phyloP scores from a whole-genome alignment of 1,284 basidiomycete species.

The Irpex rosettiformis region DNA sequence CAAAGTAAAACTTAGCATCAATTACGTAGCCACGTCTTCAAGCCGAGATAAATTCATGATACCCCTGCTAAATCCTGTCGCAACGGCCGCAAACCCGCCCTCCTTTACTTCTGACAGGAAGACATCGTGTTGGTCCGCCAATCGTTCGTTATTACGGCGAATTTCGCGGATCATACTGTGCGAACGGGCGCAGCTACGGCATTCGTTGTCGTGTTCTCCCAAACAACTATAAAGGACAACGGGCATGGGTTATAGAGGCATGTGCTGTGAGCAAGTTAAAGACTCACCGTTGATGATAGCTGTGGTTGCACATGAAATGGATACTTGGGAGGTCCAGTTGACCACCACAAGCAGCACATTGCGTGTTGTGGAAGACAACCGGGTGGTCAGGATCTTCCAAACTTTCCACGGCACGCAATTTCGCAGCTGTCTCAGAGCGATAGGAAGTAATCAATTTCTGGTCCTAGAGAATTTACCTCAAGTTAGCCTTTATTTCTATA shows the following conservation, averaged over 20 bases:
- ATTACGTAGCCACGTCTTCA: conserved; percentile 18
- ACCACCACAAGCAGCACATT: conserved; percentile 84
- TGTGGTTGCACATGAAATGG: conserved; percentile 98
- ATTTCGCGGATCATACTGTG: conserved; percentile 91
- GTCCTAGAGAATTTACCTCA: no score
- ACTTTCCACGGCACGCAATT: conserved; percentile 78
- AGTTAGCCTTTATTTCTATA: no score
- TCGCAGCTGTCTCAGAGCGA: conserved; percentile 78
- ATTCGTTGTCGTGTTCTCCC: conserved; percentile 83
- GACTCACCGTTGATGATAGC: conserved; percentile 86
- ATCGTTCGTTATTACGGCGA: conserved; percentile 74
- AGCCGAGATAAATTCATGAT: conserved; percentile 46
- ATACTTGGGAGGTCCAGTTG: conserved; percentile 90
- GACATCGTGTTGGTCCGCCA: conserved; percentile 86
- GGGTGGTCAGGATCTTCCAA: conserved; percentile 77
- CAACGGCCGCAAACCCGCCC: conserved; percentile 79
- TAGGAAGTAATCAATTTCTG: conserved; percentile 84
- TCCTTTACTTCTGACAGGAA: conserved; percentile 86
- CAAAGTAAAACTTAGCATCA: neutral
- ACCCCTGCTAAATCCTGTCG: conserved; percentile 76
- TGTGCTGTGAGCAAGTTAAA: no score
- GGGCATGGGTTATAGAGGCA: neutral
- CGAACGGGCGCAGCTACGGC: conserved; percentile 81
- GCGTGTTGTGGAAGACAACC: conserved; percentile 89
- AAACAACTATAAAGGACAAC: conserved; percentile 56